Evolutionary conservation across 2,329 filamentous ascomycete genomes (phyloP).

Genomic region (Ophiobolus disseminans): DNA sequence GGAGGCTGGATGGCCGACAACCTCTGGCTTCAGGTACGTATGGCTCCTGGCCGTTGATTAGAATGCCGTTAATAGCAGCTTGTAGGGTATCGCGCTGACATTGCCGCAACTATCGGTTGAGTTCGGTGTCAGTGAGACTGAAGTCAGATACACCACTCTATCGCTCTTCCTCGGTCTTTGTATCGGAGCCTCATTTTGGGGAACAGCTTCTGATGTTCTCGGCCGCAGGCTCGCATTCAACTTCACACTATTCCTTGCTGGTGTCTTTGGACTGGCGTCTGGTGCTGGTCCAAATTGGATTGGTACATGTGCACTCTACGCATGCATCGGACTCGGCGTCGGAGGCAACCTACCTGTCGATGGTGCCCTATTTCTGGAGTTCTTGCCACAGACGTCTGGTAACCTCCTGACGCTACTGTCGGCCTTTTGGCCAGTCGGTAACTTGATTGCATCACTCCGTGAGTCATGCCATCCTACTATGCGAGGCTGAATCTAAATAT

Average conservation of each 20-base stretch:
- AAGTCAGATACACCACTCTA: slow-evolving; percentile 81
- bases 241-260: slow-evolving; percentile 75
- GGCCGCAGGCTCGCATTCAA: slow-evolving; percentile 85
- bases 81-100: slow-evolving; percentile 75
- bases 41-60: not conserved
- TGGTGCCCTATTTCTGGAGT: slow-evolving; percentile 82
- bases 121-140: slow-evolving; percentile 73
- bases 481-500: slow-evolving; percentile 16
- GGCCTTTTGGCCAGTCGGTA: slow-evolving; percentile 86
- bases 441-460: slow-evolving; percentile 65
- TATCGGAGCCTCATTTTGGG: slow-evolving; percentile 81
- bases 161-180: slow-evolving; percentile 78
- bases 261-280: slow-evolving; percentile 74
- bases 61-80: not conserved
- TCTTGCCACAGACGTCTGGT: slow-evolving; percentile 76
- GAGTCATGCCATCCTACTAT: not conserved
- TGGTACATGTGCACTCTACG: slow-evolving; percentile 43
- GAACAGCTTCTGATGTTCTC: slow-evolving; percentile 77
- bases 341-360: slow-evolving; percentile 79
- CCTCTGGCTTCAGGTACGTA: slow-evolving; percentile 72
- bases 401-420: slow-evolving; percentile 80
- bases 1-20: slow-evolving; percentile 90
- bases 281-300: slow-evolving; percentile 74
- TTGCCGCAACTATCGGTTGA: slow-evolving; percentile 76
- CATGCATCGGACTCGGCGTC: slow-evolving; percentile 54